Base-by-base conservation (phyloP, 202 grass and related monocot species). In the Digitaria exilis region DNA sequence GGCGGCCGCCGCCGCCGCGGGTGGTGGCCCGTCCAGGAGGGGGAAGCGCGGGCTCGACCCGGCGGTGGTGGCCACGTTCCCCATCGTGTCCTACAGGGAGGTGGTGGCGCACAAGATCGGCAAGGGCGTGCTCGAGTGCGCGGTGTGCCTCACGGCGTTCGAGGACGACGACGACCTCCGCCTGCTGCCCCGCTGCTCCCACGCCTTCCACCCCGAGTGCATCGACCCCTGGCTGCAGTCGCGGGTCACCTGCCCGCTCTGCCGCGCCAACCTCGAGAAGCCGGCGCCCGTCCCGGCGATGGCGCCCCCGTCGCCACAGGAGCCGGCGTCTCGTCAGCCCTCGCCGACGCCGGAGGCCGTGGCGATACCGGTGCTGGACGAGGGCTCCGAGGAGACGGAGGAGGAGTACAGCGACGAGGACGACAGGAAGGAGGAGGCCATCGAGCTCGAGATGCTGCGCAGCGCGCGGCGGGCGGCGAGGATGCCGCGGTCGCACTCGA, bases 401-500 rank as follows among this genome's bases (percentile, higher is more conserved):
- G 76, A 41, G 37, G 7, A 39, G 2, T 7, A 7, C n/a, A 84
- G 35, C 75, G 71, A 79, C 54, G 81, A 91, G 64, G 75, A 89
- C 2, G 83, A 84, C 21, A 29, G 77, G 80, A 89, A 65, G 77
- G 81, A 90, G 54, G 90, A 92, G 77, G 79, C 80, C 58, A 65
- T 88, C 6, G 91, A 93, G 79, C 94, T 97, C 9, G 85, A 93
- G 75, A 87, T 76, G 84, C 89, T 97, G 60, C 87, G 94, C 31
- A 93, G 85, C 85, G 76, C 77, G 85, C 86, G 76, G 30, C 87
- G 89, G 0, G 96, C 89, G 18, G 88, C 77, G 49, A 26, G 89
- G 82, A 82, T 95, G 25, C 90, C 87, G 41, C 80, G 92, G 11
- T 93, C 92, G 5, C 85, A 98, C 88, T 98, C 92, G 73, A 93